phyloP scores from a whole-genome alignment of 2,329 filamentous ascomycete genomes.

The Huntiella moniliformis region DNA sequence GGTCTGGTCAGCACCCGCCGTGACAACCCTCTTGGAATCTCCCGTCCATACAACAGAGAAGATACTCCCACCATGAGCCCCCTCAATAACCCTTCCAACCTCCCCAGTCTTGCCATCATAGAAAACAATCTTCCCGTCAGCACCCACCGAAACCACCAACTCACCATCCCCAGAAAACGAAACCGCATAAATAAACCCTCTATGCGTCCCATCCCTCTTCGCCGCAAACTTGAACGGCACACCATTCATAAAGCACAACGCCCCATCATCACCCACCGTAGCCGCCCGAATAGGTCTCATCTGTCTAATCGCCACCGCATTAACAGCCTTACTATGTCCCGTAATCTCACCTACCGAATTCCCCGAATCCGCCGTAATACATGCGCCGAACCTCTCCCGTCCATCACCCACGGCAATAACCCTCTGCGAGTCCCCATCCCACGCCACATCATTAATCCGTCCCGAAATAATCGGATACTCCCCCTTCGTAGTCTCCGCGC shows the following conservation, averaged over 20 bases:
- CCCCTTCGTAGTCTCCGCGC: conserved; percentile 66
- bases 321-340: conserved; percentile 80
- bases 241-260: conserved; percentile 80
- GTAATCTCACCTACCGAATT: conserved; percentile 91
- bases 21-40: conserved; percentile 73
- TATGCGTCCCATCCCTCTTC: conserved; percentile 62
- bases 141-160: conserved; percentile 68
- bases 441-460: conserved; percentile 87
- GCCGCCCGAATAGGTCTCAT: conserved; percentile 81
- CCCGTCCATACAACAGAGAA: conserved; percentile 80
- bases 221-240: conserved; percentile 90
- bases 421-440: conserved; percentile 92
- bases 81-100: conserved; percentile 55
- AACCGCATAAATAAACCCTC: conserved; percentile 72
- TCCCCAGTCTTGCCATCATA: conserved; percentile 96
- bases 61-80: conserved; percentile 77
- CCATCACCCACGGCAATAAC: conserved; percentile 93
- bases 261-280: conserved; percentile 78
- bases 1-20: conserved; percentile 83
- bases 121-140: conserved; percentile 80
- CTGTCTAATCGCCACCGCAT: conserved; percentile 73
- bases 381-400: conserved; percentile 81
- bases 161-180: conserved; percentile 81
- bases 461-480: conserved; percentile 92
- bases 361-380: conserved; percentile 85